A percentile compares a stretch with the other conserved stretches of the same genome.
Evolutionary conservation across 2,329 filamentous ascomycete species (phyloP).

Genomic region (Neofusicoccum laricinum): DNA sequence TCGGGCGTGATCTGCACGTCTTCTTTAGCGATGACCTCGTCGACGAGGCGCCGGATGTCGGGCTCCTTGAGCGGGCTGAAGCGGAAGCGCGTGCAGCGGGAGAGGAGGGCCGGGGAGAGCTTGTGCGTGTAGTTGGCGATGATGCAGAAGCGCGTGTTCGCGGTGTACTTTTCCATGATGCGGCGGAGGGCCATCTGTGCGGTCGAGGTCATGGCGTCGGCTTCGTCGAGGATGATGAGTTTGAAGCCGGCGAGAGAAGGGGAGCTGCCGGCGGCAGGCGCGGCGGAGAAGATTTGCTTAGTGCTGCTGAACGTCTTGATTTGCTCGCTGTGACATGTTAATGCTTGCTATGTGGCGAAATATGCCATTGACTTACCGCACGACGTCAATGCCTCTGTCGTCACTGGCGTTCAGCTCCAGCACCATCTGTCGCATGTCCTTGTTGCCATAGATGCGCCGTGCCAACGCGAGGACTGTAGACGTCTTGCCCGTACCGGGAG

Average conservation of each 20-base stretch:
- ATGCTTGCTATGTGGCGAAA: not conserved
- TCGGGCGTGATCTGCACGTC: conserved; percentile 76
- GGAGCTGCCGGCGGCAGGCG: conserved; percentile 47
- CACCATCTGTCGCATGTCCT: conserved; percentile 97
- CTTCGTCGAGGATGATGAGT: conserved; percentile 95
- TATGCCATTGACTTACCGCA: conserved; percentile 48
- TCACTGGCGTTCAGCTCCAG: conserved; percentile 96
- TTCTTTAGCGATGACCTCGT: conserved; percentile 87
- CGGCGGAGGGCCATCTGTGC: conserved; percentile 95
- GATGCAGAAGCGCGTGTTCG: conserved; percentile 95
- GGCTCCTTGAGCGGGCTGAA: conserved; percentile 89
- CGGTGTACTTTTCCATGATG: conserved; percentile 99
- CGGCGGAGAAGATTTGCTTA: conserved; percentile 88
- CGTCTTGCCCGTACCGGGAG: conserved; percentile 95
- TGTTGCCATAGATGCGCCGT: conserved; percentile 83
- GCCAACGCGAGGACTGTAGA: conserved; percentile 93
- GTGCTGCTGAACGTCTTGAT: conserved; percentile 99
- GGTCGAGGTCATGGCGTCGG: conserved; percentile 99
- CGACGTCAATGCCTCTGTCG: conserved; percentile 95
- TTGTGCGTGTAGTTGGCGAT: conserved; percentile 99
- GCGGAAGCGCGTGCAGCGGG: conserved; percentile 88
- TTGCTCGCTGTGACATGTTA: conserved; percentile 61
- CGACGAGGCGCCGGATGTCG: conserved; percentile 81
- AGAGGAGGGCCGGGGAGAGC: conserved; percentile 86
- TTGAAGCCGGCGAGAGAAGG: conserved; percentile 73